Evolutionary conservation across 1,284 basidiomycete genomes (phyloP).

Genomic region (Phaffia rhodozyma): DNA sequence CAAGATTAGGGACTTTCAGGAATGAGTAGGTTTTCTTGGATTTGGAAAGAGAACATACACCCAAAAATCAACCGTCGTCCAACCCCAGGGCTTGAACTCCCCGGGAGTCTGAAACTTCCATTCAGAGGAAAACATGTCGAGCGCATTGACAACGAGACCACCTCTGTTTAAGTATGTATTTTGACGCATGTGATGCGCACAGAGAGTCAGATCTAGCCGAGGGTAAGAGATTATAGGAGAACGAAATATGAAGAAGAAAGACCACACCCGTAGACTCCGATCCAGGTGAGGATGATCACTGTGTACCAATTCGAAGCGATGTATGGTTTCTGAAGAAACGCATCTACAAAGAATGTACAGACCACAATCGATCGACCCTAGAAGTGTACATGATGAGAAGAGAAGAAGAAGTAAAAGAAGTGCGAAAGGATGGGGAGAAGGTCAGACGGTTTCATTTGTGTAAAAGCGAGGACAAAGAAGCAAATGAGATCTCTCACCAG

Average conservation of each 20-base stretch:
- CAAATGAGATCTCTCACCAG: background rate
- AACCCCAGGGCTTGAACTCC: slow-evolving; percentile 8
- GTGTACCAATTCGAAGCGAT: slow-evolving; percentile 1
- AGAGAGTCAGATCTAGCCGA: background rate
- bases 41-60: background rate
- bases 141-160: slow-evolving; percentile 1
- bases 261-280: slow-evolving; percentile 3
- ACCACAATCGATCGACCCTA: slow-evolving; percentile 5
- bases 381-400: background rate
- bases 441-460: no score
- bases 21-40: background rate
- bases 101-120: slow-evolving; percentile 4
- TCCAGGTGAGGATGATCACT: slow-evolving; percentile 1
- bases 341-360: slow-evolving; percentile 9
- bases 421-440: background rate
- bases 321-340: background rate
- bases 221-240: background rate
- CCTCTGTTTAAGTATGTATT: background rate
- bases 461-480: no score
- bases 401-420: background rate
- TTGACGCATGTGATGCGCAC: no score
- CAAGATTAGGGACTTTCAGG: background rate
- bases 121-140: slow-evolving; percentile 1
- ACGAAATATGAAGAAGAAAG: background rate
- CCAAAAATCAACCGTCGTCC: slow-evolving; percentile 12